Percentiles rank a stretch among this genome's conserved stretches.
Evolutionary conservation across 495 filamentous ascomycete species (phyloP).

Genomic region (Podospora australis): DNA sequence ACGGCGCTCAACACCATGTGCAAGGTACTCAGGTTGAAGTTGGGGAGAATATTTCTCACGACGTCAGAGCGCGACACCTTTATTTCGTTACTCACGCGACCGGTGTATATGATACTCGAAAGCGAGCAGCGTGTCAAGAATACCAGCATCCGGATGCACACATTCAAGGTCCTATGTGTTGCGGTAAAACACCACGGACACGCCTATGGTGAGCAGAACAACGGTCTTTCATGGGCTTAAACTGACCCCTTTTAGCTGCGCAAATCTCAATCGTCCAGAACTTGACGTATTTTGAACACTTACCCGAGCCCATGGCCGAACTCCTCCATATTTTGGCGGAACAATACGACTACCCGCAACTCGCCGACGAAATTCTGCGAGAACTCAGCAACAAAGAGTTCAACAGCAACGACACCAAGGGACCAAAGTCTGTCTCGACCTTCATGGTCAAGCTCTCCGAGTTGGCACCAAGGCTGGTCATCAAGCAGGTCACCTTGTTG

Average conservation of each 20-base stretch:
- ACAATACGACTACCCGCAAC: constrained; percentile 96
- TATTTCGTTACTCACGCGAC: constrained; percentile 84
- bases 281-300: constrained; percentile 94
- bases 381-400: constrained; percentile 97
- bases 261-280: constrained; percentile 98
- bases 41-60: constrained; percentile 86
- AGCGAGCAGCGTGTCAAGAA: constrained; percentile 90
- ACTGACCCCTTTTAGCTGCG: constrained; percentile 57
- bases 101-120: constrained; percentile 88
- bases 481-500: constrained; percentile 92
- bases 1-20: constrained; percentile 88
- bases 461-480: constrained; percentile 81
- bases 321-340: constrained; percentile 93
- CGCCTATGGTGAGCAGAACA: constrained; percentile 68
- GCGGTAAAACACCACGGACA: constrained; percentile 98
- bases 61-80: constrained; percentile 97
- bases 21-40: constrained; percentile 88
- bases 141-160: constrained; percentile 87
- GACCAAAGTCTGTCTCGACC: constrained; percentile 95
- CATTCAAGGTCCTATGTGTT: constrained; percentile 93
- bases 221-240: constrained; percentile 7
- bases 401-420: constrained; percentile 88
- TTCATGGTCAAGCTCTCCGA: constrained; percentile 97
- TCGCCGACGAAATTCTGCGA: constrained; percentile 87
- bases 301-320: constrained; percentile 98